Percentiles rank a stretch among this genome's conserved stretches.
phyloP scores from a whole-genome alignment of 306 rosid genomes.

The Ammopiptanthus mongolicus region DNA sequence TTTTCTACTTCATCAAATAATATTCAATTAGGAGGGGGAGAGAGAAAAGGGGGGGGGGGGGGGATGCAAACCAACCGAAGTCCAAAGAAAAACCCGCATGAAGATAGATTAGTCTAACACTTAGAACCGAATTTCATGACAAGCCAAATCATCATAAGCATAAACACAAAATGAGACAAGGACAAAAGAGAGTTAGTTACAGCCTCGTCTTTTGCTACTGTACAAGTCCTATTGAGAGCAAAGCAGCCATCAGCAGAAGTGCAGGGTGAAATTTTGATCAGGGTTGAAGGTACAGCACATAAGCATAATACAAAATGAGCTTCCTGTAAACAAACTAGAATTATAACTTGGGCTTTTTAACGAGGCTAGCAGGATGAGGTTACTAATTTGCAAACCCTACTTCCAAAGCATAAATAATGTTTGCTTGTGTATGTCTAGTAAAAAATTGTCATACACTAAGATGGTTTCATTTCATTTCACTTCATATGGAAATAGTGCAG shows the following conservation, averaged over 20 bases:
- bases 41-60: too few species aligned
- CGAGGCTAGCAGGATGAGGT: constrained; percentile 15
- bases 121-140: constrained; percentile 4
- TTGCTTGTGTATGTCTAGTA: constrained; percentile 19
- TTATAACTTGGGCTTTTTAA: constrained; percentile 15
- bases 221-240: constrained; percentile 24
- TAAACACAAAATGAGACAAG: constrained; percentile 18
- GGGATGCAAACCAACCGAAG: neutral
- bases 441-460: constrained; percentile 40
- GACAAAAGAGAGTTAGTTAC: constrained; percentile 15
- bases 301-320: constrained; percentile 20
- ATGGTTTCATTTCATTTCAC: constrained; percentile 28
- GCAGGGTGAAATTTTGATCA: neutral
- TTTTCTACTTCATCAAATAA: too few species aligned
- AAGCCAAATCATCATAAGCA: constrained; percentile 17
- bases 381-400: constrained; percentile 30
- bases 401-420: constrained; percentile 26
- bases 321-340: constrained; percentile 28
- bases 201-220: constrained; percentile 22
- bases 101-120: neutral
- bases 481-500: constrained; percentile 60
- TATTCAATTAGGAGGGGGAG: too few species aligned
- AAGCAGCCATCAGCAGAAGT: neutral
- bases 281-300: constrained; percentile 16
- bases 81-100: neutral